Evolutionary conservation across 2,329 filamentous ascomycete species (phyloP), one percentile per base, ranked within the genome.

Genomic region (Niveomyces coronatus): DNA sequence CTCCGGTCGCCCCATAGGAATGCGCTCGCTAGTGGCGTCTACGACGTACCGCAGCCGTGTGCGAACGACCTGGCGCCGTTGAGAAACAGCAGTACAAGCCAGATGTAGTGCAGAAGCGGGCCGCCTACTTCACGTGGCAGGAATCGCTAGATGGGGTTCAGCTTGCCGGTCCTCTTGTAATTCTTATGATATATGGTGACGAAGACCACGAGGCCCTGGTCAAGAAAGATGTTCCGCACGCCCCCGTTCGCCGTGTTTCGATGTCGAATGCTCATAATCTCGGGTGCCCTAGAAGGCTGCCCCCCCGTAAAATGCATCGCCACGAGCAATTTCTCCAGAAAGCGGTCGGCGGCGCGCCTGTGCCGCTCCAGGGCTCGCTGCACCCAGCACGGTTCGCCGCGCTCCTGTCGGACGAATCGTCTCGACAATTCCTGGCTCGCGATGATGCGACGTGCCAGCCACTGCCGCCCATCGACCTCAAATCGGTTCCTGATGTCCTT

Each of bases 71-170:
- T 4, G 5, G 9, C 24, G 24, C 24, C 24, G 24, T 27, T 27
- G 31, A 27, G 24, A 42, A 42, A 45, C 35, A 37, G 49, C 35
- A 51, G 39, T 29, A 47, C 45, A 26, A 50, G 44, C 49, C 39
- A 53, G n/a, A 52, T 38, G 43, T 52, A 52, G 35, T 39, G 49
- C 40, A 52, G 40, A 13, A 50, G 27, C 19, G 52, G 47, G 44
- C 49, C 45, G 16, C 45, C 42, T 6, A 51, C 44, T 40, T 52
- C 47, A 11, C 37, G 40, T 30, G 44, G 45, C 39, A 54, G 41
- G 47, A 51, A 54, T 18, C 44, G 37, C 40, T 54, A 35, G 31
- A 54, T 49, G 5, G 52, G 42, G 44, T 53, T 53, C n/a, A 38
- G 43, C 23, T 49, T 40, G 10, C 43, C 40, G 14, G 39, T 49